These are phyloP conservation scores for Agarophyton chilense DNA, from an alignment of 23 red algal species.

Conservation along the genomic window DNA sequence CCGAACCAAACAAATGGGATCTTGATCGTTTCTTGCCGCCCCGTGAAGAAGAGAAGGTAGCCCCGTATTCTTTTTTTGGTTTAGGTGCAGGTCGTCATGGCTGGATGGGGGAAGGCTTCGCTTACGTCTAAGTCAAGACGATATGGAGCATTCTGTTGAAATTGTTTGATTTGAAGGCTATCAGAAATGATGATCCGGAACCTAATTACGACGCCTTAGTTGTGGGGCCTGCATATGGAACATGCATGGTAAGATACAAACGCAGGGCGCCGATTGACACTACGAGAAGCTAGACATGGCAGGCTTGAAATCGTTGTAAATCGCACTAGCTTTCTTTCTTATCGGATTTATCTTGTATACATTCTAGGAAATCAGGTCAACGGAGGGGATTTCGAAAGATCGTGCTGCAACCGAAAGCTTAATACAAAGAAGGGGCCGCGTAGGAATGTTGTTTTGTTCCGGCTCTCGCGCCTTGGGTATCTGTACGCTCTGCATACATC, in stretches of 20 bases:
- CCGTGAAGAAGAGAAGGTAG: constrained; percentile 85
- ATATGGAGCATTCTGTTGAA: constrained; percentile 95
- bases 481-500: no score
- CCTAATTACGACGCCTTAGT: constrained; percentile 89
- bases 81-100: constrained; percentile 97
- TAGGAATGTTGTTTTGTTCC: no score
- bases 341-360: constrained; percentile 1
- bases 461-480: no score
- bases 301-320: not conserved
- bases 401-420: no score
- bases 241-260: constrained; percentile 58
- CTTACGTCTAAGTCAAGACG: constrained; percentile 99
- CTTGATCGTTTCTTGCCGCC: constrained; percentile 88
- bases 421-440: no score
- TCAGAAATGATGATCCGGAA: constrained; percentile 68
- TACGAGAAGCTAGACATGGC: not conserved
- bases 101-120: constrained; percentile 99
- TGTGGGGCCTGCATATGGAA: constrained; percentile 72
- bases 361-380: no score
- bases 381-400: no score
- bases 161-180: constrained; percentile 79
- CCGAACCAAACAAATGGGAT: constrained; percentile 85
- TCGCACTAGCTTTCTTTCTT: constrained; percentile 46
- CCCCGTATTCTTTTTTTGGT: constrained; percentile 85
- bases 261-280: constrained; percentile 3